These are phyloP conservation scores for Diospyros kaki DNA, from an alignment of 148 eudicot species.

Conservation along the genomic window DNA sequence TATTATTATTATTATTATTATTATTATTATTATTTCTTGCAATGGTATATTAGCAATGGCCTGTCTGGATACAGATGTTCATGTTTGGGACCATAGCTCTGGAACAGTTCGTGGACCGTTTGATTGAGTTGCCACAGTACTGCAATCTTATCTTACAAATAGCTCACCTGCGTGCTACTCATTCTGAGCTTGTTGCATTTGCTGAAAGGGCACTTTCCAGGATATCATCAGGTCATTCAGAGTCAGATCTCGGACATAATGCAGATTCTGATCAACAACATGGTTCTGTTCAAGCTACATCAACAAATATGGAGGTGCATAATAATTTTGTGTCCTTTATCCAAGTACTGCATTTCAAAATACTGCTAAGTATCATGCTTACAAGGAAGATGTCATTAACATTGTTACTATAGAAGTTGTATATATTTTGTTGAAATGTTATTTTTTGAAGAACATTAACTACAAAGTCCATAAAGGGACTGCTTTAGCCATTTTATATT, in stretches of 20 bases:
- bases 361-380: not conserved
- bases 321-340: not conserved
- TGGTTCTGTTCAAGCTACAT: constrained; percentile 33
- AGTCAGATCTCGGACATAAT: constrained; percentile 60
- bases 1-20: not conserved
- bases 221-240: constrained; percentile 42
- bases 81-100: constrained; percentile 81
- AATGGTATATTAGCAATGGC: not conserved
- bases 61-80: constrained; percentile 65
- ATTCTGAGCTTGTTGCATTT: constrained; percentile 70
- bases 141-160: constrained; percentile 94
- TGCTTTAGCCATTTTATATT: not conserved
- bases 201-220: constrained; percentile 74
- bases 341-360: not conserved
- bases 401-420: not conserved
- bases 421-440: too few species aligned
- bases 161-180: constrained; percentile 81
- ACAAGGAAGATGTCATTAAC: not conserved
- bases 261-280: constrained; percentile 52
- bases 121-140: constrained; percentile 95
- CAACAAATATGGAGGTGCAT: constrained; percentile 53
- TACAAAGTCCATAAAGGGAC: not conserved
- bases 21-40: not conserved
- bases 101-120: constrained; percentile 81
- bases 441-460: not conserved